Evolutionary conservation across 139 green algal genomes (phyloP), one percentile per base, ranked within the genome.

Genomic region (Micractinium conductrix): DNA sequence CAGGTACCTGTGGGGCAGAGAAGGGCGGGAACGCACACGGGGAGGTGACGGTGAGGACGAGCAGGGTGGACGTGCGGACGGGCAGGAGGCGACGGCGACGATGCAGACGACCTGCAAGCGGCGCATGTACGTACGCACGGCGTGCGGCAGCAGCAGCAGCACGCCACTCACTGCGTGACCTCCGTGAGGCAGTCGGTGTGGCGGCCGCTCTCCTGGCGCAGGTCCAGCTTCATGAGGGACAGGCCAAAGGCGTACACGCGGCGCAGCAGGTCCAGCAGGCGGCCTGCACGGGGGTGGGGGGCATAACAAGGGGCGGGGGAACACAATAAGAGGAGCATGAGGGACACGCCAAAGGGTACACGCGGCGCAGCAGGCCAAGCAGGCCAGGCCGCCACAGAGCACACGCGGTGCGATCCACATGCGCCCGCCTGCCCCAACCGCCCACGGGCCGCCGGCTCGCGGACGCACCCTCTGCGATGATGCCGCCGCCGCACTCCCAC

Each of bases 151-250:
- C 75, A n/a, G n/a, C n/a, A n/a, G n/a, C n/a, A n/a, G 12, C 10
- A 60, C 3, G 45, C 30, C 14, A 12, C 62, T 45, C 62, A 90
- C 85, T 87, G 48, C 10, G 96, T 98, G 85, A 99, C 94, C 53
- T 93, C 92, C 83, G 97, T 92, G 37, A 99, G 79, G 33, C 91
- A 91, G 53, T 98, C 94, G 38, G 92, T 89, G 92, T 99, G 96
- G 33, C 93, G 93, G 16, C 89, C 91, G 84, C 62, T 88, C 88
- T 99, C 95, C 92, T 99, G 97, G 17, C 97, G 91, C 72, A 99
- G 91, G 88, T 99, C 97, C 83, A 99, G 91, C 93, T 98, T 98
- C 85, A 98, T 94, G 37, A 99, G 92, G 68, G 55, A 86, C 84
- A 98, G 86, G 44, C 97, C 97, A 90, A 99, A 99, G 85, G 81